These are phyloP conservation scores for Dactylonectria estremocensis DNA, from an alignment of 2,329 filamentous ascomycete species.

Conservation along the genomic window DNA sequence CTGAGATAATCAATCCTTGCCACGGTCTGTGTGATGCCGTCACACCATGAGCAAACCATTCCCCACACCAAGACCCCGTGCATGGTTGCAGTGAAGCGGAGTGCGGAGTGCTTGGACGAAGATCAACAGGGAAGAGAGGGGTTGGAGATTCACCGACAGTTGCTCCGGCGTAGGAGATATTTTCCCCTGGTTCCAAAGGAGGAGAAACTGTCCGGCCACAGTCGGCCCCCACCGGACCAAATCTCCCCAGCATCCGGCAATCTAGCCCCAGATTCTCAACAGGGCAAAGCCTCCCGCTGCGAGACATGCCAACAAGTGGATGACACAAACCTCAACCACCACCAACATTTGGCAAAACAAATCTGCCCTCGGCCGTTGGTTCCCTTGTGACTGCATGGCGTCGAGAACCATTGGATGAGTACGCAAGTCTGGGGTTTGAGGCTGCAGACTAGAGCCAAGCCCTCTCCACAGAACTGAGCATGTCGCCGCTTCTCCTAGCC, in stretches of 20 bases:
- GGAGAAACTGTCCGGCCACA: constrained; percentile 3
- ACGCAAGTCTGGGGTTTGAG: constrained; percentile 3
- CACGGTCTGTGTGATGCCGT: not conserved
- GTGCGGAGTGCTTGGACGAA: not conserved
- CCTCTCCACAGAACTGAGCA: constrained; percentile 4
- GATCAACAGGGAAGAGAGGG: not conserved
- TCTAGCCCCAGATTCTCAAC: constrained; percentile 1
- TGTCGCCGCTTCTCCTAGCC: constrained; percentile 14
- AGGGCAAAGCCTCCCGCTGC: constrained; percentile 5
- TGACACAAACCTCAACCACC: constrained; percentile 1
- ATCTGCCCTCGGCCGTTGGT: not conserved
- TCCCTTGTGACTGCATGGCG: constrained; percentile 18
- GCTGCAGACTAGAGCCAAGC: constrained; percentile 5
- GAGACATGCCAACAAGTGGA: constrained; percentile 1
- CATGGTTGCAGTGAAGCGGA: constrained; percentile 21
- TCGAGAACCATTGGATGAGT: constrained; percentile 1
- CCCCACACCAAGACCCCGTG: constrained; percentile 10
- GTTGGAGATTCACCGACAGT: constrained; percentile 14
- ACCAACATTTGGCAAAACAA: constrained; percentile 7
- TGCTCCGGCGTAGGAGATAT: constrained; percentile 3
- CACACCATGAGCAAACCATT: constrained; percentile 20
- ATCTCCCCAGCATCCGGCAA: not conserved
- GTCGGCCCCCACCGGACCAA: not conserved
- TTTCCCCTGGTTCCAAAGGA: not conserved
- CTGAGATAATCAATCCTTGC: constrained; percentile 11